Percentiles rank a stretch among this genome's conserved stretches.
These are phyloP conservation scores for Elsinoe australis DNA, from an alignment of 2,329 filamentous ascomycete species.

Conservation along the genomic window DNA sequence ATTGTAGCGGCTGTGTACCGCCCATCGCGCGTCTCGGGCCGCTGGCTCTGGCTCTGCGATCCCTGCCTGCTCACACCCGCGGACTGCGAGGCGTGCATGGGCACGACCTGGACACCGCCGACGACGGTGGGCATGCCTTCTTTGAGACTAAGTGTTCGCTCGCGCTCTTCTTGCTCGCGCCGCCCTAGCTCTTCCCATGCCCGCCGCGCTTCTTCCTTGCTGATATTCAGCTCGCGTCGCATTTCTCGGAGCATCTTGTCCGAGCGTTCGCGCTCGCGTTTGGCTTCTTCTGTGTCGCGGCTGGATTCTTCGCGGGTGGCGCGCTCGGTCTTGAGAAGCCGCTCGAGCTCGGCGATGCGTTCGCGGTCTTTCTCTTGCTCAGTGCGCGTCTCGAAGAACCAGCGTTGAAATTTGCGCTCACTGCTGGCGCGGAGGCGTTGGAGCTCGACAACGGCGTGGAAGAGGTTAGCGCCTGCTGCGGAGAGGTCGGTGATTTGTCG, in stretches of 20 bases:
- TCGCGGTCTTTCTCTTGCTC: slow-evolving; percentile 83
- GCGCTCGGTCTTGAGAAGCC: slow-evolving; percentile 65
- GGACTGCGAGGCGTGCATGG: slow-evolving; percentile 65
- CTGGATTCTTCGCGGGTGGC: slow-evolving; percentile 61
- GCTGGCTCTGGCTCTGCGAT: slow-evolving; percentile 40
- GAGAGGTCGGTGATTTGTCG: slow-evolving; percentile 96
- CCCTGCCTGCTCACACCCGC: slow-evolving; percentile 44
- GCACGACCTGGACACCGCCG: slow-evolving; percentile 89
- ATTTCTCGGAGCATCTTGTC: slow-evolving; percentile 81
- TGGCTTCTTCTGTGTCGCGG: slow-evolving; percentile 56
- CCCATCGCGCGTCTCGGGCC: slow-evolving; percentile 28
- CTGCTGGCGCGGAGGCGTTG: slow-evolving; percentile 90
- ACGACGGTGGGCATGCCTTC: slow-evolving; percentile 83
- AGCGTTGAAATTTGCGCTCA: slow-evolving; percentile 94
- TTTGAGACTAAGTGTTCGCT: slow-evolving; percentile 75
- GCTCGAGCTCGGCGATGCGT: slow-evolving; percentile 70
- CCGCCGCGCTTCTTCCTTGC: slow-evolving; percentile 87
- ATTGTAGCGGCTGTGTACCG: slow-evolving; percentile 1
- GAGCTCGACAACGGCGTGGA: slow-evolving; percentile 93
- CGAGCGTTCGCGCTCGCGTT: slow-evolving; percentile 59
- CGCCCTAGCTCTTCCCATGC: slow-evolving; percentile 96
- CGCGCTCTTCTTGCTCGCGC: slow-evolving; percentile 85
- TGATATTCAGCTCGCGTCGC: slow-evolving; percentile 86
- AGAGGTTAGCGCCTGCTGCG: slow-evolving; percentile 90
- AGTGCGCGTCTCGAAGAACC: slow-evolving; percentile 91